Evolutionary conservation across 371 early-diverging fungal genomes (phyloP), one percentile per base, ranked within the genome.

Genomic region (Ordospora pajunii): DNA sequence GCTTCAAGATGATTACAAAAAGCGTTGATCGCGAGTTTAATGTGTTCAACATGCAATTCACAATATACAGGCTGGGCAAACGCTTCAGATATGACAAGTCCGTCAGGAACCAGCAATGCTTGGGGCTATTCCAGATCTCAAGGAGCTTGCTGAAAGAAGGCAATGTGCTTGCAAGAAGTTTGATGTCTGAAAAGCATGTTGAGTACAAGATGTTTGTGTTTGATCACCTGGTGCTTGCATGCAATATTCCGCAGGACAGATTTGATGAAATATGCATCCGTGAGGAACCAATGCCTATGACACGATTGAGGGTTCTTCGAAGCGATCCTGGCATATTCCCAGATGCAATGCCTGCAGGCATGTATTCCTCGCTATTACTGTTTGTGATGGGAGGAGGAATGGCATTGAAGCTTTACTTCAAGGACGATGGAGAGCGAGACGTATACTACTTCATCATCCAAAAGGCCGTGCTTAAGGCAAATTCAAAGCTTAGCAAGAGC

Each of bases 21-120:
- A 46, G 73, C 37, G 71, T 80, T 19, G 82, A 85, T 69, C 17
- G 68, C 23, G 68, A 62, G 11, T 80, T 70, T 48, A 64, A 73
- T 51, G 52, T 42, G 14, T 71, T 66, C 11, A 67, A 72, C 4
- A 71, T 71, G 1, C 73, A 78, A 49, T 83, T 85, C 51, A 70
- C 43, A 17, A 48, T 80, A 1, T 85, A 73, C 65, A 73, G 54
- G 27, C 73, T 83, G 4, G 62, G 48, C 27, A 66, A 80, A 22
- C 12, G 7, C 11, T 44, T 84, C 4, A 48, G 43, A 10, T 81
- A 76, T 23, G 58, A 43, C 1, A 6, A 70, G 17, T 48, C 40
- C 10, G 25, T 81, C 11, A 68, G 43, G 44, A 58, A 72, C 22
- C 45, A 54, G 27, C 11, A 23, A 5, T 27, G 32, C 40, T 44